These are phyloP conservation scores for Hagleromyces aurorensis DNA, from an alignment of 805 yeast species.

Conservation along the genomic window DNA sequence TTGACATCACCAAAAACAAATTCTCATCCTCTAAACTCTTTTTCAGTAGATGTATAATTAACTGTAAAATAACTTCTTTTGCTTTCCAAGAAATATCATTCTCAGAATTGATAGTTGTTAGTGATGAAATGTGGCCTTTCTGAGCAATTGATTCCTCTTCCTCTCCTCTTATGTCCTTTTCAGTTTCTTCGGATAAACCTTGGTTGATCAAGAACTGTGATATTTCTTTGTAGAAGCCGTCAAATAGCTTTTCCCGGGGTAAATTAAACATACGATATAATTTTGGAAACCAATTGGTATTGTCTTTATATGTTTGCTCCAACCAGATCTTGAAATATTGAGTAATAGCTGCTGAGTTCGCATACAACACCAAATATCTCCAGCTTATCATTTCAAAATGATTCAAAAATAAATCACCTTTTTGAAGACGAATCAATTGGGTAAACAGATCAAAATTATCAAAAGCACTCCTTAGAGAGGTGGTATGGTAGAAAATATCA, in stretches of 20 bases:
- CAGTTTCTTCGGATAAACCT: slow-evolving; percentile 28
- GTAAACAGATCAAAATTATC: slow-evolving; percentile 49
- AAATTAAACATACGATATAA: slow-evolving; percentile 43
- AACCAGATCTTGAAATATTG: slow-evolving; percentile 54
- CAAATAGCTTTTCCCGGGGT: slow-evolving; percentile 37
- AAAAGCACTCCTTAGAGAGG: slow-evolving; percentile 35
- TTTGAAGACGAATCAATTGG: slow-evolving; percentile 50
- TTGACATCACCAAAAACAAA: slow-evolving; percentile 1
- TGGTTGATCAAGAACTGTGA: slow-evolving; percentile 35
- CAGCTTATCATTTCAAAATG: slow-evolving; percentile 50
- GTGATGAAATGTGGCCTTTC: slow-evolving; percentile 3
- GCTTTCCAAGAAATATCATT: slow-evolving; percentile 35
- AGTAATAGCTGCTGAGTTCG: slow-evolving; percentile 37
- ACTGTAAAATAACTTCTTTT: slow-evolving; percentile 31
- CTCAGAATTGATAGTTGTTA: background rate
- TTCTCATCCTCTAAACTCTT: slow-evolving; percentile 6
- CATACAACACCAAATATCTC: slow-evolving; percentile 45
- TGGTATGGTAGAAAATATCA: slow-evolving; percentile 39
- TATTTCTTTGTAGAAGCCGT: slow-evolving; percentile 36
- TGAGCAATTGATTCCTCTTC: slow-evolving; percentile 40
- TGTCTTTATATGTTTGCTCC: slow-evolving; percentile 38
- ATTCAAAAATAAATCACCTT: slow-evolving; percentile 36
- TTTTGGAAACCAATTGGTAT: slow-evolving; percentile 47
- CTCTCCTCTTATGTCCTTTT: slow-evolving; percentile 36
- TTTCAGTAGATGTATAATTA: slow-evolving; percentile 23